A percentile compares a stretch with the other conserved stretches of the same genome.
phyloP scores from a whole-genome alignment of 345 rosid species.

The Moricandia arvensis region DNA sequence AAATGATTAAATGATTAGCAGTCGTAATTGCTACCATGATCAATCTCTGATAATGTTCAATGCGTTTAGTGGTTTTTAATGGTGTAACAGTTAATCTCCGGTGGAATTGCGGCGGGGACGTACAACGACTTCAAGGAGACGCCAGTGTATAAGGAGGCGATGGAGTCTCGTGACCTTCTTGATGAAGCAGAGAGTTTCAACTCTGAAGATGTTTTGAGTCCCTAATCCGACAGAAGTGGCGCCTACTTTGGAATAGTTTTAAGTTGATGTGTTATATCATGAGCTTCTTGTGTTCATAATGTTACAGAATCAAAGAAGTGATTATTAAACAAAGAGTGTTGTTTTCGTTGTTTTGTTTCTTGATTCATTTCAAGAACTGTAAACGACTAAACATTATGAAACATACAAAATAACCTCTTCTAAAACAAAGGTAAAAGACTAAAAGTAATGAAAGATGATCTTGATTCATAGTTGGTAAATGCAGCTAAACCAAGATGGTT shows the following conservation, averaged over 20 bases:
- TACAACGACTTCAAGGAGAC: slow-evolving; percentile 89
- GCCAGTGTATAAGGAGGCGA: slow-evolving; percentile 72
- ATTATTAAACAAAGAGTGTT: slow-evolving; percentile 2
- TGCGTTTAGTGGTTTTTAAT: neutral
- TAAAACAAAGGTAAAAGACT: no score
- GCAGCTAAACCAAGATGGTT: neutral
- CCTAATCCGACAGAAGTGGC: slow-evolving; percentile 94
- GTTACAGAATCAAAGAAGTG: slow-evolving; percentile 21
- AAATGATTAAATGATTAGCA: no score
- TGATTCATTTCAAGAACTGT: neutral
- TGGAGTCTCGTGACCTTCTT: slow-evolving; percentile 63
- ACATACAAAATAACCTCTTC: neutral
- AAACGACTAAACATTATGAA: neutral
- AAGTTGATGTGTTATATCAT: neutral
- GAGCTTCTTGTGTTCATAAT: slow-evolving; percentile 28
- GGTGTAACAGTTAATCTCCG: slow-evolving; percentile 59
- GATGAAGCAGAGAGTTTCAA: slow-evolving; percentile 69
- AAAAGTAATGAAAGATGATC: neutral
- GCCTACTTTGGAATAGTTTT: slow-evolving; percentile 72
- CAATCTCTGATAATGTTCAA: no score
- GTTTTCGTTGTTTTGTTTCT: neutral
- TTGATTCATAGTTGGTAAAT: neutral
- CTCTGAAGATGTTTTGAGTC: slow-evolving; percentile 81
- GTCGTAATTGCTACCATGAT: no score
- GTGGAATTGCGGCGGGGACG: slow-evolving; percentile 77